Evolutionary conservation across 2,329 filamentous ascomycete species (phyloP), one percentile per base, ranked within the genome.

Genomic region (Tolypocladium pustulatum): DNA sequence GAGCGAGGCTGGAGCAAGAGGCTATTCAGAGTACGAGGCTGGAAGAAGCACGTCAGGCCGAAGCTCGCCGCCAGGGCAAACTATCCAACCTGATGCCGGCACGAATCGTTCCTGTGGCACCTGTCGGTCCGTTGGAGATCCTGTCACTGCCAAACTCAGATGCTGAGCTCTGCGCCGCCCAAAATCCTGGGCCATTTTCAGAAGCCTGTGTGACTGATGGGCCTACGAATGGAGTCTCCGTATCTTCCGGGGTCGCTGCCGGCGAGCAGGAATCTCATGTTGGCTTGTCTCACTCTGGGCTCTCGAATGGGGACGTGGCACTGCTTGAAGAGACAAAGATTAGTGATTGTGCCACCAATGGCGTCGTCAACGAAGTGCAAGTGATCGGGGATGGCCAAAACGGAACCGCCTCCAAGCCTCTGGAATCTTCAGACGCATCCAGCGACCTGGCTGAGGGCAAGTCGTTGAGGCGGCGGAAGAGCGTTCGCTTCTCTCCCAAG

Each of bases 1-100:
- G 94, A 65, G 94, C 94, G n/a, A 86, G 89, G 63, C 84, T 87
- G 57, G 91, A 97, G 71, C 85, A 90, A 65, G 88, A 96, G 68
- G 88, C 85, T 13, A 90, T 97, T 63, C 86, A 92, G 63, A 81
- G 86, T 67, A 89, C 86, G 60, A 76, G 75, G 51, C 67, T 75
- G 20, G 69, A 75, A 56, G 81, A 84, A 65, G 77, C 78, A 0
- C 61, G 63, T 52, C 59, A 67, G 58, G 66, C 66, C 2, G 64
- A 65, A 38, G 63, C 62, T 10, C 61, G 60, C 25, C 59, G 61
- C 22, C 58, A 65, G 63, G 61, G 63, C 40, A 59, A 57, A 54
- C 37, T 41, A 30, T 37, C 57, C 36, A 46, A 1, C 17, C 57
- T 43, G 55, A 55, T 54, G 2, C 49, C 56, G 9, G n/a, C 59